A percentile compares a stretch with the other conserved stretches of the same genome.
Evolutionary conservation across 2,329 filamentous ascomycete genomes (phyloP).

Genomic region (Colletotrichum echinochloae): DNA sequence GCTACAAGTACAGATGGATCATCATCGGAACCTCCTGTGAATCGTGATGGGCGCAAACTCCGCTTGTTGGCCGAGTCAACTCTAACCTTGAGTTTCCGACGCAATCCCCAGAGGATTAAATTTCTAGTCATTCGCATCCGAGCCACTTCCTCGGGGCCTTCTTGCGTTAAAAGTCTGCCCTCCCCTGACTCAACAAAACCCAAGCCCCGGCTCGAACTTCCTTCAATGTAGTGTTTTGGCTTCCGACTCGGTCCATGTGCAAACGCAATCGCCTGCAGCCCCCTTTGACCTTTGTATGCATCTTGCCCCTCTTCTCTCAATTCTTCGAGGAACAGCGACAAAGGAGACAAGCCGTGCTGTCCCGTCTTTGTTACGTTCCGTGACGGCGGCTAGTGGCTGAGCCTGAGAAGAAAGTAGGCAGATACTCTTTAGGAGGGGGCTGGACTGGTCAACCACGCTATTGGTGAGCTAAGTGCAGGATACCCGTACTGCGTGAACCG

Average conservation of each 20-base stretch:
- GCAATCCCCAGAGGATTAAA: background rate
- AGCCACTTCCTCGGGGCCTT: background rate
- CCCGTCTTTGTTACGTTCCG: background rate
- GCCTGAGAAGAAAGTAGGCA: background rate
- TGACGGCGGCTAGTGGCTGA: background rate
- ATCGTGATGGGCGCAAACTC: background rate
- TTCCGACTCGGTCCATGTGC: background rate
- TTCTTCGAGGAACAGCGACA: background rate
- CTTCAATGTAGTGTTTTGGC: slow-evolving; percentile 15
- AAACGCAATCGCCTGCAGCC: slow-evolving; percentile 7
- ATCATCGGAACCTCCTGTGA: too few relatives aligned
- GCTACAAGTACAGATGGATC: background rate
- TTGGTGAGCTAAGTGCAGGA: slow-evolving; percentile 7
- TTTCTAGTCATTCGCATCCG: background rate
- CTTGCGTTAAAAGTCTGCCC: background rate
- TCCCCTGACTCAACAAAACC: slow-evolving; percentile 2
- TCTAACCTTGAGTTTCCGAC: slow-evolving; percentile 9
- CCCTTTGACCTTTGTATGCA: background rate
- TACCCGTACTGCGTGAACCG: slow-evolving; percentile 17
- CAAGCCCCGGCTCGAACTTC: slow-evolving; percentile 21
- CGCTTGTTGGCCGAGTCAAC: background rate
- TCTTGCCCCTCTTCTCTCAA: background rate
- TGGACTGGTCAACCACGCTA: background rate
- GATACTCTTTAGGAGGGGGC: background rate
- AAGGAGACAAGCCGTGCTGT: background rate